These are phyloP conservation scores for Ceratobasidium theobromae DNA, from an alignment of 1,284 basidiomycete species.

Conservation along the genomic window DNA sequence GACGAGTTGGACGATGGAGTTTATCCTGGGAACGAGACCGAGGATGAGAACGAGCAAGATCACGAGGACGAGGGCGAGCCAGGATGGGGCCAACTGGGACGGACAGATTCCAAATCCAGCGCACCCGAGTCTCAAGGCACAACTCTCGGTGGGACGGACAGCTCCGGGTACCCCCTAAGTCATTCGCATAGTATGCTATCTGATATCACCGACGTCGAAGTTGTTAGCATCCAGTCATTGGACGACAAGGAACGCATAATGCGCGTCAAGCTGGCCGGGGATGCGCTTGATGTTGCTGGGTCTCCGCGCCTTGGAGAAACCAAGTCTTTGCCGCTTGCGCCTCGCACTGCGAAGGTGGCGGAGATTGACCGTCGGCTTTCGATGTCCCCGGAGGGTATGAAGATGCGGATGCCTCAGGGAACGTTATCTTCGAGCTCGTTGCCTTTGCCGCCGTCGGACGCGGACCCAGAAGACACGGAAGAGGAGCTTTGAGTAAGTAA, in stretches of 20 bases:
- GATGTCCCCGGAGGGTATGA: background rate
- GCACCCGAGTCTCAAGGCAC: constrained; percentile 12
- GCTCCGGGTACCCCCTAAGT: constrained; percentile 6
- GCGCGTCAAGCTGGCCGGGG: background rate
- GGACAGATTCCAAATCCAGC: constrained; percentile 7
- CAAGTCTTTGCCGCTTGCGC: constrained; percentile 1
- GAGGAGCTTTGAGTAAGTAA: background rate
- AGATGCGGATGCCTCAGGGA: background rate
- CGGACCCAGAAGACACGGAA: background rate
- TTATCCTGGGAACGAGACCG: background rate
- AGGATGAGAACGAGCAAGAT: background rate
- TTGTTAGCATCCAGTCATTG: background rate
- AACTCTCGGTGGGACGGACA: constrained; percentile 7
- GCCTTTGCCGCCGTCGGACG: background rate
- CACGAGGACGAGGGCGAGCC: background rate
- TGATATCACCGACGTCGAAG: constrained; percentile 16
- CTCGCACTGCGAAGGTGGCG: background rate
- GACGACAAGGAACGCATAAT: constrained; percentile 1
- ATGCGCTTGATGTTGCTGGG: background rate
- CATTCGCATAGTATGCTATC: constrained; percentile 1
- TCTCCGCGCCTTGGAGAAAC: constrained; percentile 27
- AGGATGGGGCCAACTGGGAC: background rate
- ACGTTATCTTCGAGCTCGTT: constrained; percentile 2
- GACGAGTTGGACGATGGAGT: background rate
- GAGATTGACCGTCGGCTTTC: background rate